Conservation (phyloP, 345 rosid species). For the Salix dunnii region DNA sequence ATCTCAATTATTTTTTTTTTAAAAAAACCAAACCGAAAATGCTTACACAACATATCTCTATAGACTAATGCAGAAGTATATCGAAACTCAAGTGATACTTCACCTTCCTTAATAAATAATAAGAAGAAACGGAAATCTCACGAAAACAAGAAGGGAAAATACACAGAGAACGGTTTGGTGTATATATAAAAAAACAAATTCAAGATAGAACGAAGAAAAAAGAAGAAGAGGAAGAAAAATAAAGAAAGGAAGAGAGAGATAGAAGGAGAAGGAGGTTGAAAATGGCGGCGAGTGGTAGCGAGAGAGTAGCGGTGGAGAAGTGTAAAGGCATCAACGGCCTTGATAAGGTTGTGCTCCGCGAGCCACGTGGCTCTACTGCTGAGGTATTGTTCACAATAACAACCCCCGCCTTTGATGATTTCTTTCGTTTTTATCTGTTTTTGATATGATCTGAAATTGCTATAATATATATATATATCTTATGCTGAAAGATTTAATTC, state of each 20-base stretch:
- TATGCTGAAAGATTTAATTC: not conserved
- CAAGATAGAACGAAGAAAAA: too few species aligned
- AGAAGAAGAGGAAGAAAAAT: not conserved
- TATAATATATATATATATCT: too few species aligned
- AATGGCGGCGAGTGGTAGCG: constrained; percentile 19
- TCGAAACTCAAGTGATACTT: too few species aligned
- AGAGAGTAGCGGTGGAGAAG: constrained; percentile 34
- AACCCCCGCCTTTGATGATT: not conserved
- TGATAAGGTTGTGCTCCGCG: constrained; percentile 71
- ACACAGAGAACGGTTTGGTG: not conserved
- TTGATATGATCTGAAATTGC: not conserved
- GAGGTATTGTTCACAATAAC: constrained; percentile 44
- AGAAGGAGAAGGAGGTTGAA: not conserved
- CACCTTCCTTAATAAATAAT: too few species aligned
- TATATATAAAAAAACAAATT: not conserved
- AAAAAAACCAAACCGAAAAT: too few species aligned
- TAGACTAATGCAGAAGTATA: too few species aligned
- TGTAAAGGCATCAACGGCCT: constrained; percentile 70
- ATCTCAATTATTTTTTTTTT: too few species aligned
- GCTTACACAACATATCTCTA: too few species aligned
- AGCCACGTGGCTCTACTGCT: constrained; percentile 59
- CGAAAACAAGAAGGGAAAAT: not conserved
- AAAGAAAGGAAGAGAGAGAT: not conserved
- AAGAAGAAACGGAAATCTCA: too few species aligned
- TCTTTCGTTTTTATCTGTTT: not conserved